These are phyloP conservation scores for Candida nanaspora DNA, from an alignment of 805 yeast genomes.

Conservation along the genomic window DNA sequence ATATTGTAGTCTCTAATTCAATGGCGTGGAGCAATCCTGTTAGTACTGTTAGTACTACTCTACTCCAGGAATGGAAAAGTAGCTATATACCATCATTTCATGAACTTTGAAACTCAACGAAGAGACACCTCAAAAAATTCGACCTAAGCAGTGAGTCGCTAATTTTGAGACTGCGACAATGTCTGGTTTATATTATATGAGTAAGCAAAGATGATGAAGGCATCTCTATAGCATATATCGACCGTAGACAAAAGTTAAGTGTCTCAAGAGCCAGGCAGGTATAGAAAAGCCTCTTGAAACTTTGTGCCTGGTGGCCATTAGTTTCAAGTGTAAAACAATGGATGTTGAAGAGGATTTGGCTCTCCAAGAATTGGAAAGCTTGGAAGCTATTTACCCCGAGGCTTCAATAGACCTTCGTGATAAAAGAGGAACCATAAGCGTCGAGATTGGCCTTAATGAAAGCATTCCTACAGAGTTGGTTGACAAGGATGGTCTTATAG, in stretches of 20 bases:
- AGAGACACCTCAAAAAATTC: no score
- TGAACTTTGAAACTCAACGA: no score
- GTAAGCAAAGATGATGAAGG: no score
- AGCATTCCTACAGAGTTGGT: slow-evolving; percentile 19
- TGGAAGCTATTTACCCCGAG: slow-evolving; percentile 37
- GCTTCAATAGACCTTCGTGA: slow-evolving; percentile 5
- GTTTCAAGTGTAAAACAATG: neutral
- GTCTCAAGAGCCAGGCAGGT: no score
- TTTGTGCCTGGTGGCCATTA: neutral
- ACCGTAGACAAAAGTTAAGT: no score
- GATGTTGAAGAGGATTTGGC: slow-evolving; percentile 4
- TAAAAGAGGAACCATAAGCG: slow-evolving; percentile 21
- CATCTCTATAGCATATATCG: no score
- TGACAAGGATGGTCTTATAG: slow-evolving; percentile 1
- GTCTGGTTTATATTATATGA: no score
- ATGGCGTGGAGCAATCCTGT: neutral
- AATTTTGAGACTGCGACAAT: no score
- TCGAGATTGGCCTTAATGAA: no score
- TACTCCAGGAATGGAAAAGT: no score
- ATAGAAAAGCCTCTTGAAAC: neutral
- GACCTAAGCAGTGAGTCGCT: no score
- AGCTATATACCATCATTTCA: no score
- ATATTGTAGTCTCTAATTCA: neutral
- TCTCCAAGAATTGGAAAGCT: slow-evolving; percentile 32
- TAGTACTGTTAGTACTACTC: neutral